A percentile compares a stretch with the other conserved stretches of the same genome.
phyloP scores from a whole-genome alignment of 345 rosid species.

The Combretum micranthum region DNA sequence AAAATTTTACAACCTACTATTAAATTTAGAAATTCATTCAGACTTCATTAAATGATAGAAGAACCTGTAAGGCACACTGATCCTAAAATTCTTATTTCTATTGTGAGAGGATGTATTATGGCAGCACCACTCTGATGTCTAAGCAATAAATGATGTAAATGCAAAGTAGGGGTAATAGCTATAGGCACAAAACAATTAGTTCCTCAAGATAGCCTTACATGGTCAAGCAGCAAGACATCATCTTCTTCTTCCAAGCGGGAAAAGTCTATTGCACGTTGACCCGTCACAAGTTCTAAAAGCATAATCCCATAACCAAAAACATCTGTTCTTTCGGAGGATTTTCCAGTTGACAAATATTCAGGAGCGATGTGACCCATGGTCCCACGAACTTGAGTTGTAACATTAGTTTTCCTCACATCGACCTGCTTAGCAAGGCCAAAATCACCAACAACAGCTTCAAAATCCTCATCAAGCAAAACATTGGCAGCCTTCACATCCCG shows the following conservation, averaged over 20 bases:
- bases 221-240: constrained; percentile 89
- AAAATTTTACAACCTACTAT: neutral
- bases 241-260: constrained; percentile 96
- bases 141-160: neutral
- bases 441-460: constrained; percentile 97
- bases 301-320: constrained; percentile 93
- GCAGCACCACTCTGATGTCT: neutral
- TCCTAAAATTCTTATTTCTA: too few species aligned
- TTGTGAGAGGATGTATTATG: too few species aligned
- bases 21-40: too few species aligned
- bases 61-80: too few species aligned
- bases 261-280: constrained; percentile 94
- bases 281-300: constrained; percentile 99
- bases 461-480: constrained; percentile 82
- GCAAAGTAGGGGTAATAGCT: neutral
- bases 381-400: constrained; percentile 97
- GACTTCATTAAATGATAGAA: too few species aligned
- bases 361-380: constrained; percentile 99
- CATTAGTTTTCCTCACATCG: constrained; percentile 79
- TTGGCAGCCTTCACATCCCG: constrained; percentile 99
- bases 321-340: constrained; percentile 93
- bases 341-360: constrained; percentile 91
- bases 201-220: constrained; percentile 36
- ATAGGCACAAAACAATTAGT: neutral
- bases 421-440: constrained; percentile 94